phyloP scores from a whole-genome alignment of 1,284 basidiomycete species.

The Cryptococcus sp. region DNA sequence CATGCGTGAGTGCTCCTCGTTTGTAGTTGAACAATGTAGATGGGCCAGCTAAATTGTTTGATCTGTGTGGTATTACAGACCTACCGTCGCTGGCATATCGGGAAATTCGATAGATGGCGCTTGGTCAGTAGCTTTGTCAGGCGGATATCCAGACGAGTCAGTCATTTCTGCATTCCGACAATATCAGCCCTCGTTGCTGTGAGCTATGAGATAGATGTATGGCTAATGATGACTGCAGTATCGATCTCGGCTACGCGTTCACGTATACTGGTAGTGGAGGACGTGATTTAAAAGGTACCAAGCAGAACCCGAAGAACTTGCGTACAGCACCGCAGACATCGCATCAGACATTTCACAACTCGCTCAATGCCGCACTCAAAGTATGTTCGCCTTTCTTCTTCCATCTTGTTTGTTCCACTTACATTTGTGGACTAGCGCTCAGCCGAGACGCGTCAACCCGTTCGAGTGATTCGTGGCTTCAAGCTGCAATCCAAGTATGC shows the following conservation, averaged over 20 bases:
- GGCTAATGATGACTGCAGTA: slow-evolving; percentile 11
- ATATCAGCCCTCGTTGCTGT: neutral
- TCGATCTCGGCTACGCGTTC: slow-evolving; percentile 46
- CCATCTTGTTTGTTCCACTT: neutral
- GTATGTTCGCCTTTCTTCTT: slow-evolving; percentile 2
- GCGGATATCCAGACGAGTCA: slow-evolving; percentile 50
- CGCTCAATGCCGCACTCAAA: slow-evolving; percentile 49
- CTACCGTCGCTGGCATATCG: slow-evolving; percentile 43
- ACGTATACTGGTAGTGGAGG: slow-evolving; percentile 45
- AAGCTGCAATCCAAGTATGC: slow-evolving; percentile 47
- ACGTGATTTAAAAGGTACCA: slow-evolving; percentile 49
- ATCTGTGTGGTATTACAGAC: slow-evolving; percentile 14
- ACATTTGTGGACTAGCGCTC: slow-evolving; percentile 22
- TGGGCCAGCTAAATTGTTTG: neutral
- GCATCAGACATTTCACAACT: slow-evolving; percentile 50
- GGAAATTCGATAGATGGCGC: slow-evolving; percentile 43
- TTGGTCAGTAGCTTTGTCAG: slow-evolving; percentile 52
- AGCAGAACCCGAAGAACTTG: slow-evolving; percentile 49
- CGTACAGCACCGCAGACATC: slow-evolving; percentile 53
- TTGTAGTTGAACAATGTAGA: too few relatives aligned
- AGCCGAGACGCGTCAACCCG: slow-evolving; percentile 48
- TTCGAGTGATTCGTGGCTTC: slow-evolving; percentile 55
- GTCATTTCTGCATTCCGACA: slow-evolving; percentile 7
- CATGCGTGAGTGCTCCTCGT: slow-evolving; percentile 32
- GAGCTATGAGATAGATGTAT: neutral